A percentile compares a stretch with the other conserved stretches of the same genome.
Evolutionary conservation across 441 rosid species (phyloP).

Genomic region (Aleurites moluccanus): DNA sequence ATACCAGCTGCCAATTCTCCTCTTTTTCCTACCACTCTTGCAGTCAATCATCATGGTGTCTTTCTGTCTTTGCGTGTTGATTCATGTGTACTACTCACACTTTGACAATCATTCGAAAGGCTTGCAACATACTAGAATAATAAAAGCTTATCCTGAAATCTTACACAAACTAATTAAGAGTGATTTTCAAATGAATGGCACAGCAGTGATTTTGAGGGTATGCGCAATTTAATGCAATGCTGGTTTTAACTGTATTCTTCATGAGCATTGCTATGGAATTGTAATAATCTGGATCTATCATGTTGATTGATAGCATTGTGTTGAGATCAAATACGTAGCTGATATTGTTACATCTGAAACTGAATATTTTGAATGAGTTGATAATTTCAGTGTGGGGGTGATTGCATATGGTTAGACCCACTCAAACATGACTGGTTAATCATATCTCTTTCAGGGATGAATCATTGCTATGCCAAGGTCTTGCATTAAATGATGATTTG

Average conservation of each 20-base stretch:
- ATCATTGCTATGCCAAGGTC: conserved; percentile 85
- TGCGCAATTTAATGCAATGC: not conserved
- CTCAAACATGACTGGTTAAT: not conserved
- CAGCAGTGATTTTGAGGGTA: not conserved
- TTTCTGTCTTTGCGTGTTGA: not conserved
- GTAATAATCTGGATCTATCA: not conserved
- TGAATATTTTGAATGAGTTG: not conserved
- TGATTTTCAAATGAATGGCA: conserved; percentile 1
- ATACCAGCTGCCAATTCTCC: not conserved
- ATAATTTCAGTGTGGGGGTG: not conserved
- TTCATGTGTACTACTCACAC: not conserved
- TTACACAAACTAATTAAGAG: not conserved
- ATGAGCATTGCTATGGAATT: not conserved
- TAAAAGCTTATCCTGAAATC: not conserved
- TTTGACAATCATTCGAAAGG: conserved; percentile 3
- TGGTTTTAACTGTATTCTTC: not conserved
- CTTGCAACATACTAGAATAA: not conserved
- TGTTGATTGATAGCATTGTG: not conserved
- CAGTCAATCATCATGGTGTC: not conserved
- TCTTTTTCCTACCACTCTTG: not conserved
- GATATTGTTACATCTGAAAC: not conserved
- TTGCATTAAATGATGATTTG: conserved; percentile 94
- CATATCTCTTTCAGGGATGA: conserved; percentile 70
- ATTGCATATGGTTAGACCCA: not conserved
- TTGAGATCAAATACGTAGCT: not conserved